Base-by-base conservation (phyloP, 768 basidiomycete genomes). In the Paxillus rubicundulus region DNA sequence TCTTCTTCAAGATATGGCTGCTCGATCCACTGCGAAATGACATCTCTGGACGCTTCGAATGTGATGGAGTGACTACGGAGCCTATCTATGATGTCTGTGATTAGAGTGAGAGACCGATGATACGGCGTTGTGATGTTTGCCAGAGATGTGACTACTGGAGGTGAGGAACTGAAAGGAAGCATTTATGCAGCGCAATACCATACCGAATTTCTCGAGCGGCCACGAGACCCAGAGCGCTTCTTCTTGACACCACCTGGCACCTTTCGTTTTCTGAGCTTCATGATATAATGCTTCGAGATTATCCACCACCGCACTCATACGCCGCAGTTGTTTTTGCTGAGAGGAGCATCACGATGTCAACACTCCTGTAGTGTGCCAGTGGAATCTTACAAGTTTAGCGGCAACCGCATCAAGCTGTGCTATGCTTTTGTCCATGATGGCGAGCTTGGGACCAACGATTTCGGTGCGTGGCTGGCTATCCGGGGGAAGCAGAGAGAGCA, bases 211-310 rank as follows among this genome's bases (percentile, higher is more conserved):
- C 59, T 87, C 85, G 24, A 92, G 70, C 0, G 90, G 74, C 90
- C 90, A 92, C 10, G 89, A 90, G 21, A 80, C 71, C 90, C 90
- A 92, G 40, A 92, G 72, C 1, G 87, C 84, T 54, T 91, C 87
- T 56, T 81, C 74, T 12, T 77, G 75, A 2, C 81, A 84, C 85
- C 87, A 91, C 54, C 75, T 71, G 72, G 81, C 84, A 0, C 90
- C 89, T 66, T 87, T 90, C 14, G 72, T 68, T 65, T 79, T 87
- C 61, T 82, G 78, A 2, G 88, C 87, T 39, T 92, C 90, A 27
- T 79, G 70, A 12, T 90, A 69, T 2, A 89, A 64, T 3, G 67
- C 61, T 54, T 92, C 90, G 48, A 91, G 61, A 45, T 71, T 81
- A 36, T 91, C 89, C 42, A 90, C 68, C 20, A 81, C 74, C 1